Evolutionary conservation across 2,329 filamentous ascomycete species (phyloP).

Genomic region (Helicocarpus griseus): DNA sequence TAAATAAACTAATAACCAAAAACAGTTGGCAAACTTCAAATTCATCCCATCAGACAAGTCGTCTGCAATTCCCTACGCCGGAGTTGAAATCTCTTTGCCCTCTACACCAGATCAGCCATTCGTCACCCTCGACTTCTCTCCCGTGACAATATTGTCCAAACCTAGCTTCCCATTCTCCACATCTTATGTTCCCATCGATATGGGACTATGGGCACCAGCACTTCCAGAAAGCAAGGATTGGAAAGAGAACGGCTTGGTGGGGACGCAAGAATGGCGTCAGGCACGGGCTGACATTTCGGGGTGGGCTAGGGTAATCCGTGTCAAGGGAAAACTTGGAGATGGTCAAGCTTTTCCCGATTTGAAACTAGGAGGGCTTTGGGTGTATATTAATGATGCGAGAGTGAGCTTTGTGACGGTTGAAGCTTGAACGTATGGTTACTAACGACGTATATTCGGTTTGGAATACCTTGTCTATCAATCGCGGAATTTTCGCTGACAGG

Average conservation of each 20-base stretch:
- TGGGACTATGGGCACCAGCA: neutral
- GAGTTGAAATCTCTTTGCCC: neutral
- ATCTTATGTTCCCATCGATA: neutral
- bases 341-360: neutral
- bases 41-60: neutral
- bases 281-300: neutral
- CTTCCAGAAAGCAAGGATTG: neutral
- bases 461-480: no score
- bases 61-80: neutral
- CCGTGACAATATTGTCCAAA: neutral
- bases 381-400: constrained; percentile 2
- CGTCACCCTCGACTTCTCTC: neutral
- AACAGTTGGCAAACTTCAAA: constrained; percentile 1
- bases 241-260: neutral
- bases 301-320: constrained; percentile 1
- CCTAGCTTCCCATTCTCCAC: neutral
- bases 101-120: constrained; percentile 1
- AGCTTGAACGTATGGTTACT: neutral
- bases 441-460: neutral
- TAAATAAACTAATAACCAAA: neutral
- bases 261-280: neutral
- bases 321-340: neutral
- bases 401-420: neutral
- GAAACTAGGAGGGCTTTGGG: neutral
- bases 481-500: no score